Evolutionary conservation across 768 basidiomycete genomes (phyloP), one percentile per base, ranked within the genome.

Genomic region (Rhizopogon vinicolor): DNA sequence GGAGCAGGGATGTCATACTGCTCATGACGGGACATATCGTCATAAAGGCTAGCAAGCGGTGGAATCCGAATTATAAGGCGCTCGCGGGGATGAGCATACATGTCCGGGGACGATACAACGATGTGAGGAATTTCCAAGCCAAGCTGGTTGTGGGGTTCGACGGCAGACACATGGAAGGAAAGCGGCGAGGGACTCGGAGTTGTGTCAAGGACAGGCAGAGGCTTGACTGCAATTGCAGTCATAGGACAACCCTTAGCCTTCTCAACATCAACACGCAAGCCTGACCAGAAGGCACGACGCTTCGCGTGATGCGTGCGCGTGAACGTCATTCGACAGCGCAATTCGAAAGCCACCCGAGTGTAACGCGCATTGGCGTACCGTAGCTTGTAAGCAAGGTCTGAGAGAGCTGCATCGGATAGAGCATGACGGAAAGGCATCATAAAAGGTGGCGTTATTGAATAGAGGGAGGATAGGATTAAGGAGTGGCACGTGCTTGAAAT

Each of bases 241-340:
- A 66, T 68, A 5, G 77, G 73, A 52, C 77, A 78, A 16, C 63
- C 62, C 40, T 69, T 64, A 1, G 83, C 81, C 25, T 64, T 69
- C 14, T 63, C 59, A 25, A 77, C 73, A 66, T 79, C 72, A 46
- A 86, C 68, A 6, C 55, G 60, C 35, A 85, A 78, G 29, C 75
- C 72, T n/a, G 78, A 73, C 13, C 56, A 56, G 12, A 56, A 60
- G 4, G 84, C 84, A 25, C 70, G 77, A n/a, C 64, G 72, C 53
- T 75, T 77, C 9, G 84, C 84, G 60, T 78, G 79, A 57, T 73
- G 59, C 0, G 78, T 78, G 14, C 71, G 74, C 8, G 46, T 65
- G 35, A 49, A 22, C 16, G 33, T 37, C 5, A 68, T 64, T 3
- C 68, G 56, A 22, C 59, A 60, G 48, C 81, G 79, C 25, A 72